Base-by-base conservation (phyloP, 352 stramenopile species). In the Globisporangium nagaii region DNA sequence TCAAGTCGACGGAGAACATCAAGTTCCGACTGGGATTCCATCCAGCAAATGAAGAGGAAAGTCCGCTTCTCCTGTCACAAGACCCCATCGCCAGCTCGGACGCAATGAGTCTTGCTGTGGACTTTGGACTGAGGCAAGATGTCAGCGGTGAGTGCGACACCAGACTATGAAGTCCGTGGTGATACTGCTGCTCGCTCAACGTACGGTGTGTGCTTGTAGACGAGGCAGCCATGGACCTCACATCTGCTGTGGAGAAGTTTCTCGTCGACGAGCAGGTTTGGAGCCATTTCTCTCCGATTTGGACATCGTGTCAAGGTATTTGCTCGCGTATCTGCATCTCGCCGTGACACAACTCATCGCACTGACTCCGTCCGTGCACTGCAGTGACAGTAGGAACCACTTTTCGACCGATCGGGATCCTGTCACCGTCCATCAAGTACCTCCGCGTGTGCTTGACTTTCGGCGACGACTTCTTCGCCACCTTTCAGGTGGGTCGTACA, bases 171-270 rank as follows among this genome's bases (percentile, higher is more conserved):
- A 19, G 4, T 12, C n/a, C 10, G 24, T 32, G 27, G 11, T 35
- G 31, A 4, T 9, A 24, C 9, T 28, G 34, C 5, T 37, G 15
- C 13, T 45, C 10, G n/a, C 2, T 42, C 36, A 42, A 24, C 47
- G n/a, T 12, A 12, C 15, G 42, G 22, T 20, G 17, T 47, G 15
- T 39, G 40, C 17, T 42, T 46, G 2, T 17, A 84, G 73, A 84
- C 44, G 74, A 88, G 50, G 66, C 75, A 63, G 66, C 61, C 15
- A 75, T 79, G 28, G 68, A 83, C n/a, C 44, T 88, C 11, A 66
- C 69, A 24, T 79, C 64, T 1, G 60, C 68, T 24, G 45, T 81
- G 4, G 77, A 84, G 40, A 58, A 62, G 7, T 69, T 67, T 30
- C 39, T 88, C 5, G 30, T 56, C 2, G 68, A 88, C 36, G 60